Base-by-base conservation (phyloP, 306 rosid genomes). In the Vachellia collinsii region DNA sequence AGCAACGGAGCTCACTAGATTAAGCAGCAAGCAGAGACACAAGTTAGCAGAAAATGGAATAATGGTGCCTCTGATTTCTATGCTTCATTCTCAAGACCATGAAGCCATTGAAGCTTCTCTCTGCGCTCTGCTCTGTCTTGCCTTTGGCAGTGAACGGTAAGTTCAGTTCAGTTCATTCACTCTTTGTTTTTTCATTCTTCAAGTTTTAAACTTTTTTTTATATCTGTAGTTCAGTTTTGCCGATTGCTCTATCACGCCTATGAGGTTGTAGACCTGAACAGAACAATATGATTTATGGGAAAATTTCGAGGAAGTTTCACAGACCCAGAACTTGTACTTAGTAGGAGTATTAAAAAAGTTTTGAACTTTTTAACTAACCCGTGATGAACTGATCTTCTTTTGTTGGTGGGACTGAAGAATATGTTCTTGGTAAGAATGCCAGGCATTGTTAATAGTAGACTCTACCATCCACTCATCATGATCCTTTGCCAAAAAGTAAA, bases 81-180 rank as follows among this genome's bases (percentile, higher is more conserved):
- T 93, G 94, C 97, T 93, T 74, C 86, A 86, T 62, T 88, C 93
- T 13, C 82, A 86, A 77, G 78, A 86, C 68, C 87, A 11, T 59
- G 88, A 90, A 61, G 89, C 84, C 84, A 81, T 80, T 72, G 92
- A 93, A 88, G 93, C 94, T 81, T 76, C 98, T 85, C 89, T 93
- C 0, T 79, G 41, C 79, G 92, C 97, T 85, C 89, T 93, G 19
- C 94, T 91, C 54, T 83, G 88, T 69, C 89, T 93, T 70, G 93
- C 93, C 81, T 91, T 88, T 80, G 97, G 97, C 59, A 91, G 93
- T 79, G 98, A 93, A 84, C 74, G 98, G 98, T 93, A 81, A 82
- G 92, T 74, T 74, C 86, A 82, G 92, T 74, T 71, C 86, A 63
- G 66, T 86, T 75, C 79, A 48, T n/a, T n/a, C 48, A 39, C 38